Percentiles rank a stretch among this genome's conserved stretches.
Conservation (phyloP, 2,329 filamentous ascomycete genomes). For the Elsinoe necatrix region DNA sequence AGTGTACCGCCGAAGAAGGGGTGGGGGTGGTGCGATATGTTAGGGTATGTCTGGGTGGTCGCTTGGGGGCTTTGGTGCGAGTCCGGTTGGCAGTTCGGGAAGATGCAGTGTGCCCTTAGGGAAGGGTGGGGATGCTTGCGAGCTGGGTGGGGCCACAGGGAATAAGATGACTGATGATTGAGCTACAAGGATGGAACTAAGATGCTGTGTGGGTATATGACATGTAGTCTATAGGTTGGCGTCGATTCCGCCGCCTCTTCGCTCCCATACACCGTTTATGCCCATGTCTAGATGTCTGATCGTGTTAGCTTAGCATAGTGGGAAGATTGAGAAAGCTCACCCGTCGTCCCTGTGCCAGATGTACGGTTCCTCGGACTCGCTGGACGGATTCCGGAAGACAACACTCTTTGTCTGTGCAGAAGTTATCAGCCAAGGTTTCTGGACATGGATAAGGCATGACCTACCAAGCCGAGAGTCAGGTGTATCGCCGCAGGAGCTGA, state of each 20-base stretch:
- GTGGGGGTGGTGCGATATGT: not conserved
- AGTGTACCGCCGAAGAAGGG: not conserved
- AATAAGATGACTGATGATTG: not conserved
- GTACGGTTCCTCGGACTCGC: constrained; percentile 14
- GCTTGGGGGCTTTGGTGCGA: not conserved
- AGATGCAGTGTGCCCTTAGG: not conserved
- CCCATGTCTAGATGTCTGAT: constrained; percentile 16
- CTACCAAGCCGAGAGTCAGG: constrained; percentile 15
- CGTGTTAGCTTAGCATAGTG: not conserved
- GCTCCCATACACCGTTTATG: constrained; percentile 16
- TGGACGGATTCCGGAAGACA: constrained; percentile 15
- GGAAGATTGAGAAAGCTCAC: not conserved
- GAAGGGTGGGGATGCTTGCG: not conserved
- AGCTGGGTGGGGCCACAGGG: not conserved
- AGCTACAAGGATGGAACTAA: not conserved
- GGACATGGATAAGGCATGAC: not conserved
- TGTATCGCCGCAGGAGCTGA: constrained; percentile 12
- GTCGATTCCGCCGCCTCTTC: constrained; percentile 16
- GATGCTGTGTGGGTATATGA: not conserved
- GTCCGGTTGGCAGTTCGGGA: not conserved
- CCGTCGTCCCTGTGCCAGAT: constrained; percentile 16
- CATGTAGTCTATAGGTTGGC: not conserved
- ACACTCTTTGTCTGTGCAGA: constrained; percentile 17
- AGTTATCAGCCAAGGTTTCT: no score
- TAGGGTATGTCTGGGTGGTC: not conserved